A percentile compares a stretch with the other conserved stretches of the same genome.
phyloP scores from a whole-genome alignment of 768 basidiomycete species.

The Clathrus columnatus region DNA sequence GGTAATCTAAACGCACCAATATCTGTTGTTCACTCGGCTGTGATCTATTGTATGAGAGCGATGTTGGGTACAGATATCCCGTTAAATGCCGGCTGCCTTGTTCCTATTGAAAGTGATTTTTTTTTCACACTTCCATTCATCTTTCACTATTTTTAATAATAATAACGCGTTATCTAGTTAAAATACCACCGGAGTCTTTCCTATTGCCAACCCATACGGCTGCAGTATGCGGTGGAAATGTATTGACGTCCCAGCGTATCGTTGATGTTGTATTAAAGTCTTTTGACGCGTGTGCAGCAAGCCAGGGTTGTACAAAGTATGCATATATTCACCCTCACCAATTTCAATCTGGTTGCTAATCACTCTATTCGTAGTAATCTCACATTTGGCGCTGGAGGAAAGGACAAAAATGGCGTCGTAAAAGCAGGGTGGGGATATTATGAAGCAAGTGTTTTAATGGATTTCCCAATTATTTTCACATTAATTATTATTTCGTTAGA shows the following conservation, averaged over 20 bases:
- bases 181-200: conserved; percentile 70
- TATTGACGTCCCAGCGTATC: conserved; percentile 85
- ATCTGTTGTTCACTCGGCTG: conserved; percentile 78
- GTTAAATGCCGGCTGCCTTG: conserved; percentile 88
- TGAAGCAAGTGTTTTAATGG: conserved; percentile 37
- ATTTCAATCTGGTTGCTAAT: background rate
- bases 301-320: conserved; percentile 90
- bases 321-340: conserved; percentile 18
- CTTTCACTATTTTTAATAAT: background rate
- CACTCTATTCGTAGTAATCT: conserved; percentile 49
- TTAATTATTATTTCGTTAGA: conserved; percentile 50
- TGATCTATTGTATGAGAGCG: conserved; percentile 82
- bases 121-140: background rate
- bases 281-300: conserved; percentile 85
- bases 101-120: conserved; percentile 65
- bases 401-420: conserved; percentile 66
- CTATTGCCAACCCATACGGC: conserved; percentile 77
- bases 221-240: conserved; percentile 91
- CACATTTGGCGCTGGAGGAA: conserved; percentile 86
- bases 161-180: conserved; percentile 36
- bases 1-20: conserved; percentile 82
- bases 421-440: conserved; percentile 87
- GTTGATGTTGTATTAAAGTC: conserved; percentile 91
- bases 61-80: conserved; percentile 87
- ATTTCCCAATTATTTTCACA: conserved; percentile 8